Evolutionary conservation across 257 asterid species (phyloP).

Genomic region (Penstemon davidsonii): DNA sequence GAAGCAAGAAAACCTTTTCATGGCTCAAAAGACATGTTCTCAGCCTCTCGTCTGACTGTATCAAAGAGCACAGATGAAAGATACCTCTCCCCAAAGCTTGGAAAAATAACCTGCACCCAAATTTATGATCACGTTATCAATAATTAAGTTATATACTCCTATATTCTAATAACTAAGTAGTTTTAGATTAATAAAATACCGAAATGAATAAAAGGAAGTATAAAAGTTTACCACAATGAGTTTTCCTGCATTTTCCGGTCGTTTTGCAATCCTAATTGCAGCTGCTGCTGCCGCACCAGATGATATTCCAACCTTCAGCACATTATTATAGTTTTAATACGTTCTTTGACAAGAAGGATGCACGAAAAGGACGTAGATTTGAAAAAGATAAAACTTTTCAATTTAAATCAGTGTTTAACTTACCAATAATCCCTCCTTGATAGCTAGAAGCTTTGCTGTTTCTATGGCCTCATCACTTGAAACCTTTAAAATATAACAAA

Average conservation of each 20-base stretch:
- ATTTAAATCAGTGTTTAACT: background rate
- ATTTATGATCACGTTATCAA: background rate
- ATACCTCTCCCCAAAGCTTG: constrained; percentile 65
- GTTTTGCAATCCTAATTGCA: constrained; percentile 48
- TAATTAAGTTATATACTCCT: background rate
- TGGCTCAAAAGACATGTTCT: constrained; percentile 39
- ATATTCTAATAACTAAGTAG: background rate
- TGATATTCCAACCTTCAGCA: constrained; percentile 51
- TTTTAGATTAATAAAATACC: background rate
- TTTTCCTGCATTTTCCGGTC: constrained; percentile 55
- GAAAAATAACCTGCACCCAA: constrained; percentile 44
- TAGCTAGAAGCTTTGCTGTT: constrained; percentile 49
- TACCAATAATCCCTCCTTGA: constrained; percentile 58
- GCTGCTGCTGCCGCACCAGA: constrained; percentile 69
- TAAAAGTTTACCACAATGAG: constrained; percentile 50
- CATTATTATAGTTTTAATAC: background rate
- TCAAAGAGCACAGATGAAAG: constrained; percentile 56
- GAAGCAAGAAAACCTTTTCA: constrained; percentile 2
- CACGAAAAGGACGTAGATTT: background rate
- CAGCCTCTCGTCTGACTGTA: constrained; percentile 45
- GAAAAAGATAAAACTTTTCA: background rate
- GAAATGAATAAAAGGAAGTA: background rate
- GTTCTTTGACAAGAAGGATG: background rate
- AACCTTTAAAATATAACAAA: constrained; percentile 29
- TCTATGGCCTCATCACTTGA: constrained; percentile 58